Base-by-base conservation (phyloP, 345 rosid species). In the Psidium friedrichsthalianum region DNA sequence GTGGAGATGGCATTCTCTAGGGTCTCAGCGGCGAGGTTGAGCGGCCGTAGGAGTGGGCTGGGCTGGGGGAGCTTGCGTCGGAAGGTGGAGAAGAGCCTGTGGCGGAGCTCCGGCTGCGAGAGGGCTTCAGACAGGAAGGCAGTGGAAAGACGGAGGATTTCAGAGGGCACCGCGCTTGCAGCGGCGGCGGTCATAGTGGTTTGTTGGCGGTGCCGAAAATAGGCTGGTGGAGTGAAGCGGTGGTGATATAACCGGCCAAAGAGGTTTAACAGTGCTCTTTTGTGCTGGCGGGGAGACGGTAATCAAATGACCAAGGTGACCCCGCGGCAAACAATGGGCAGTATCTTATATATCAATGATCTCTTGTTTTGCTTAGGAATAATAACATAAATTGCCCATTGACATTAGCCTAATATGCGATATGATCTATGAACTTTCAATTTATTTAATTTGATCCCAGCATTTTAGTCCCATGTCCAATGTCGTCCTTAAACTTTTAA, bases 91-190 rank as follows among this genome's bases (percentile, higher is more conserved):
- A 90, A 44, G 83, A 92, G 83, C 84, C 82, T 85, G 90, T 56
- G 90, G 84, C 94, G 91, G 90, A 90, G 89, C 22, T 94, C 90
- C 5, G 88, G 84, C 14, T 90, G 92, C 25, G 94, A 85, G 82
- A 94, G 74, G 83, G 82, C 82, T 84, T 89, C 87, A 5, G 92
- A 86, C 74, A 92, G 89, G 88, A 91, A 92, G 15, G 82, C 52
- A 59, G 89, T 49, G 51, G 92, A 87, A 74, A 85, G 92, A 40
- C 82, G 91, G 89, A 91, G 92, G 88, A 93, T 90, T 59, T 90
- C 87, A 11, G 91, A 42, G 27, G 91, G 83, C 11, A 88, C 59
- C 40, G 89, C 40, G 64, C 85, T n/a, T 18, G 86, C 58, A 3
- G 57, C 74, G 58, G 87, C 3, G 82, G 69, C 69, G 76, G 44